A percentile compares a stretch with the other conserved stretches of the same genome.
Conservation (phyloP, 352 stramenopile species). For the Phytopythium oedochilum region DNA sequence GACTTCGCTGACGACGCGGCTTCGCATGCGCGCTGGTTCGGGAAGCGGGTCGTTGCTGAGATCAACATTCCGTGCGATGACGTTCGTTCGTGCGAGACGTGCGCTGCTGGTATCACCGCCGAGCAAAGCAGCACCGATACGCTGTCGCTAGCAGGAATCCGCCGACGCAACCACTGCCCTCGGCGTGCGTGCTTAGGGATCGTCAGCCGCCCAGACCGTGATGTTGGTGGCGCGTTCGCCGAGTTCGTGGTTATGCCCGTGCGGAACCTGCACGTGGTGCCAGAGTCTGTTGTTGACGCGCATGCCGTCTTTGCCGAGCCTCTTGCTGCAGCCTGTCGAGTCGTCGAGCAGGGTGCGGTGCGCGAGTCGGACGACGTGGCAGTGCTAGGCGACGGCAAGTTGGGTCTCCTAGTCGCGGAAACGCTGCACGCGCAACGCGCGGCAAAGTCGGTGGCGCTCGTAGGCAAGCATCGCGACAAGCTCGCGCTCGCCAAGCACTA, state of each 20-base stretch:
- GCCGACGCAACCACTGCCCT: constrained; percentile 83
- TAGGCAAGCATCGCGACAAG: constrained; percentile 61
- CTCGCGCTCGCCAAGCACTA: constrained; percentile 44
- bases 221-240: constrained; percentile 64
- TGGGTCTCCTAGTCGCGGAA: constrained; percentile 84
- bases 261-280: constrained; percentile 80
- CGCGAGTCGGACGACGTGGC: constrained; percentile 49
- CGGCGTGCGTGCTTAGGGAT: constrained; percentile 84
- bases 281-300: constrained; percentile 52
- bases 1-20: constrained; percentile 16
- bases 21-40: constrained; percentile 32
- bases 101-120: constrained; percentile 34
- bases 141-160: constrained; percentile 24
- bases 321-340: constrained; percentile 79
- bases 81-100: constrained; percentile 1
- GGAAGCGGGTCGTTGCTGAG: constrained; percentile 87
- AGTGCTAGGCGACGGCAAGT: constrained; percentile 86
- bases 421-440: constrained; percentile 42
- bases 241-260: constrained; percentile 81
- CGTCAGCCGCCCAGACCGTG: constrained; percentile 29
- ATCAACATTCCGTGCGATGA: constrained; percentile 87
- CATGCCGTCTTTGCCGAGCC: constrained; percentile 84
- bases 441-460: constrained; percentile 34
- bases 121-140: constrained; percentile 14
- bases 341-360: constrained; percentile 82